Evolutionary conservation across 1,284 basidiomycete species (phyloP).

Genomic region (Leccinum pachyderme): DNA sequence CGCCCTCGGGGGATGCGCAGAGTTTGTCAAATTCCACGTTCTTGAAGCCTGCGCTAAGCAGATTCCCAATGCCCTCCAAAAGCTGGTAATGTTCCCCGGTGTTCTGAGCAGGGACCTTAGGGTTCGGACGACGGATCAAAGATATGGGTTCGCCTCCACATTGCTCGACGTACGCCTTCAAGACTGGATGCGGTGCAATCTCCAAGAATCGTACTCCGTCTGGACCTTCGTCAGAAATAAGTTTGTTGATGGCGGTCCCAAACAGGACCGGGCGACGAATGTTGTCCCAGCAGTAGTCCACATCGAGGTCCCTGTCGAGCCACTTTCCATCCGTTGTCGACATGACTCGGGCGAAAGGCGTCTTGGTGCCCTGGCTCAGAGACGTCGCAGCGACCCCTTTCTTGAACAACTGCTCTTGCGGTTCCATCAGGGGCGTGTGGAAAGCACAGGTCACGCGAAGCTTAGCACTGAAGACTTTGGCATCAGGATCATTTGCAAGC

Average conservation of each 20-base stretch:
- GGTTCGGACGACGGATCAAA: slow-evolving; percentile 30
- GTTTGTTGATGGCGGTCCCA: slow-evolving; percentile 31
- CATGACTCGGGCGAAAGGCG: slow-evolving; percentile 27
- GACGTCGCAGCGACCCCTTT: slow-evolving; percentile 15
- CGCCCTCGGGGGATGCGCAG: slow-evolving; percentile 21
- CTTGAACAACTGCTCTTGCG: slow-evolving; percentile 32
- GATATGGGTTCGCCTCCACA: slow-evolving; percentile 30
- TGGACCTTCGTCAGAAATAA: slow-evolving; percentile 27
- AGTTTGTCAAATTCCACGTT: slow-evolving; percentile 25
- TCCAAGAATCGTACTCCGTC: slow-evolving; percentile 29
- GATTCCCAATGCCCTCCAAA: slow-evolving; percentile 29
- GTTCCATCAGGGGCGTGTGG: slow-evolving; percentile 34
- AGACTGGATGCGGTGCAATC: slow-evolving; percentile 32
- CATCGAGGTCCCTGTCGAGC: slow-evolving; percentile 31
- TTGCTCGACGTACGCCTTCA: slow-evolving; percentile 32
- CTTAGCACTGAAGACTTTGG: slow-evolving; percentile 30
- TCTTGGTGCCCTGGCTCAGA: slow-evolving; percentile 21
- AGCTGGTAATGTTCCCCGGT: slow-evolving; percentile 32
- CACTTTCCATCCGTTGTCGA: slow-evolving; percentile 33
- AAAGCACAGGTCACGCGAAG: slow-evolving; percentile 31
- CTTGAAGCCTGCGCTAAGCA: slow-evolving; percentile 27
- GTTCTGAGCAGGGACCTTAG: slow-evolving; percentile 28
- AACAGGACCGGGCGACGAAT: slow-evolving; percentile 32
- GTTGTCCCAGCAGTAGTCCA: slow-evolving; percentile 33
- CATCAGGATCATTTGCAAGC: slow-evolving; percentile 29